Evolutionary conservation across 495 filamentous ascomycete genomes (phyloP).

Genomic region (Polyplosphaeria fusca): DNA sequence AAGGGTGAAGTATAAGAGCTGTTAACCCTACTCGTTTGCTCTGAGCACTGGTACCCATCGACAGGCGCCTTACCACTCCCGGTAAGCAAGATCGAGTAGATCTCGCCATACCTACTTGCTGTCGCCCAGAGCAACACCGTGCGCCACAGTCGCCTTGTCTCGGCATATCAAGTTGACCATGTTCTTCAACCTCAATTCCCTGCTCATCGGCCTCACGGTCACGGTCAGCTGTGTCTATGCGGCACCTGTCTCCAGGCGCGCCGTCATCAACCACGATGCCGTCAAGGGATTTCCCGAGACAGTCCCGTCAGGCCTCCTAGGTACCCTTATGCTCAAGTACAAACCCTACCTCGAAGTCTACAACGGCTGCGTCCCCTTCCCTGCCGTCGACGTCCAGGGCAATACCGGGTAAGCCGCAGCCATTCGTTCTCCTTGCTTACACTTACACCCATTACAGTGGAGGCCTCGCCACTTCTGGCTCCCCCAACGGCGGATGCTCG

Average conservation of each 20-base stretch:
- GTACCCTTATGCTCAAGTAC: constrained; percentile 49
- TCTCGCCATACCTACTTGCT: no score
- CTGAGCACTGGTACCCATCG: no score
- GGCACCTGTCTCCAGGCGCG: constrained; percentile 30
- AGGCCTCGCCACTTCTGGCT: constrained; percentile 44
- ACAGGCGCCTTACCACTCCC: no score
- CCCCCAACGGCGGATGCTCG: constrained; percentile 44
- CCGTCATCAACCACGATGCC: constrained; percentile 43
- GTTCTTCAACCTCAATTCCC: neutral
- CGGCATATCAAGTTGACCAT: no score
- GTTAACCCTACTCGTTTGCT: no score
- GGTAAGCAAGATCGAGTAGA: no score
- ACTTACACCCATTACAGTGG: constrained; percentile 23
- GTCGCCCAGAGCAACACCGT: no score
- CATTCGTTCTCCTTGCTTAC: neutral
- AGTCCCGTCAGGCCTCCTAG: constrained; percentile 45
- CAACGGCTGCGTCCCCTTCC: constrained; percentile 56
- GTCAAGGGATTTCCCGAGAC: constrained; percentile 50
- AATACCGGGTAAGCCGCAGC: constrained; percentile 46
- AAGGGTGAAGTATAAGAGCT: no score
- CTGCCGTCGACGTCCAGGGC: constrained; percentile 50
- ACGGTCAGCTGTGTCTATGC: neutral
- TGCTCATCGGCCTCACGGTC: neutral
- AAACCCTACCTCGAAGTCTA: constrained; percentile 51
- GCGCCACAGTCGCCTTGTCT: no score